A percentile compares a stretch with the other conserved stretches of the same genome.
Evolutionary conservation across 139 green algal species (phyloP).

Genomic region (Micromonas commoda): DNA sequence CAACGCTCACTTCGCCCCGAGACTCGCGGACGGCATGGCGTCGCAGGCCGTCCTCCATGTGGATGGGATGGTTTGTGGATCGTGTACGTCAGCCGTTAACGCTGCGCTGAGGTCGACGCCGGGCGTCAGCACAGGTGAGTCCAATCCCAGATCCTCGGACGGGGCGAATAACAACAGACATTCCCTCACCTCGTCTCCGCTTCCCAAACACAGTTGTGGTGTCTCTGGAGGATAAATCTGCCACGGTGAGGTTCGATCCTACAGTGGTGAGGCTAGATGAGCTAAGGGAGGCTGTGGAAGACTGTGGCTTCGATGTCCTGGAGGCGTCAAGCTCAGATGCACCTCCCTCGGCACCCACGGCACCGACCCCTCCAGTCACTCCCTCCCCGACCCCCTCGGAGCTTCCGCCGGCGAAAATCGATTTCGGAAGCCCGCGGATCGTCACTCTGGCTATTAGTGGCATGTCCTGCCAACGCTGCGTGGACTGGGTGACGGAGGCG

Average conservation of each 20-base stretch:
- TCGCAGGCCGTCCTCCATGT: not conserved
- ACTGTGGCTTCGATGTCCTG: not conserved
- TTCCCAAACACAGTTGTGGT: not conserved
- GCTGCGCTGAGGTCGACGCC: not conserved
- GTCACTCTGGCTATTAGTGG: no score
- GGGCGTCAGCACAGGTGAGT: not conserved
- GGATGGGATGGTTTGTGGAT: not conserved
- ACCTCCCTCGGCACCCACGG: no score
- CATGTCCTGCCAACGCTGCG: conserved; percentile 16
- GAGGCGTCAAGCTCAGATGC: no score
- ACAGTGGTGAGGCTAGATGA: not conserved
- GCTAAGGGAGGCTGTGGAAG: not conserved
- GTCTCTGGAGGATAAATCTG: not conserved
- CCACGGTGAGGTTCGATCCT: not conserved
- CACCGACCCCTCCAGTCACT: no score
- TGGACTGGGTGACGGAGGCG: conserved; percentile 6
- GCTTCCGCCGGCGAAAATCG: no score
- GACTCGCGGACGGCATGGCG: not conserved
- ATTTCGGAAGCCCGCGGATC: no score
- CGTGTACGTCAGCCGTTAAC: not conserved
- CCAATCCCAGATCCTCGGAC: not conserved
- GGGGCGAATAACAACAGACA: no score
- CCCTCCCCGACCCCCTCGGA: no score
- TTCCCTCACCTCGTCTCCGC: no score
- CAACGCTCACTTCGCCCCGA: no score